Conservation (phyloP, 441 rosid genomes). For the Adansonia grandidieri region DNA sequence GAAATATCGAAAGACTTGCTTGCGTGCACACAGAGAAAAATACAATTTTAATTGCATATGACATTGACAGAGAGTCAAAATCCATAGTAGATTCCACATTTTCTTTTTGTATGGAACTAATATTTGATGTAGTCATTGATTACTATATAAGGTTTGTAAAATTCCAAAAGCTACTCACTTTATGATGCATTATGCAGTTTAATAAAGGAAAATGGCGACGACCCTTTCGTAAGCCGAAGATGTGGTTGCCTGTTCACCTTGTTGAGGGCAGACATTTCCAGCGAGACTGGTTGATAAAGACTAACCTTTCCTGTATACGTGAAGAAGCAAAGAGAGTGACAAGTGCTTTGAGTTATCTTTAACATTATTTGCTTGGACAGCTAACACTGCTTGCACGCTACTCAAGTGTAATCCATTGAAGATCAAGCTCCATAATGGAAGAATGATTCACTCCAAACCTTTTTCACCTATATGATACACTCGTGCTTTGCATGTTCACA, state of each 20-base stretch:
- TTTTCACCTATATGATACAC: not conserved
- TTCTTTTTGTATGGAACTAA: too few relatives aligned
- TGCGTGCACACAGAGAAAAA: too few relatives aligned
- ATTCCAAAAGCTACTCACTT: conserved; percentile 15
- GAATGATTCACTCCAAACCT: not conserved
- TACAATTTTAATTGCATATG: too few relatives aligned
- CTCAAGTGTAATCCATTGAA: not conserved
- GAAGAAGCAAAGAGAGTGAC: conserved; percentile 60
- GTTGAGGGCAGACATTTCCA: conserved; percentile 77
- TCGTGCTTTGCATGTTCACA: not conserved
- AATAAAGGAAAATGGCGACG: conserved; percentile 44
- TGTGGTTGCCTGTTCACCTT: conserved; percentile 74
- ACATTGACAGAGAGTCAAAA: too few relatives aligned
- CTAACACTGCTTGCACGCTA: conserved; percentile 4
- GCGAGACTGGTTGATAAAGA: conserved; percentile 37
- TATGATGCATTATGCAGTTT: conserved; percentile 44
- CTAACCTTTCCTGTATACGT: conserved; percentile 41
- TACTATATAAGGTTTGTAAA: not conserved
- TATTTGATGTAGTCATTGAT: too few relatives aligned
- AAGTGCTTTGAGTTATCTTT: conserved; percentile 27
- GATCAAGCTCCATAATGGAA: not conserved
- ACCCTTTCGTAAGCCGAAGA: conserved; percentile 73
- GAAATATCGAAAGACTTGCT: too few relatives aligned
- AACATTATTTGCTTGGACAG: conserved; percentile 13
- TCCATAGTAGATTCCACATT: too few relatives aligned